Evolutionary conservation across 176 grass and related monocot genomes (phyloP), one percentile per base, ranked within the genome.

Genomic region (Lolium perenne): DNA sequence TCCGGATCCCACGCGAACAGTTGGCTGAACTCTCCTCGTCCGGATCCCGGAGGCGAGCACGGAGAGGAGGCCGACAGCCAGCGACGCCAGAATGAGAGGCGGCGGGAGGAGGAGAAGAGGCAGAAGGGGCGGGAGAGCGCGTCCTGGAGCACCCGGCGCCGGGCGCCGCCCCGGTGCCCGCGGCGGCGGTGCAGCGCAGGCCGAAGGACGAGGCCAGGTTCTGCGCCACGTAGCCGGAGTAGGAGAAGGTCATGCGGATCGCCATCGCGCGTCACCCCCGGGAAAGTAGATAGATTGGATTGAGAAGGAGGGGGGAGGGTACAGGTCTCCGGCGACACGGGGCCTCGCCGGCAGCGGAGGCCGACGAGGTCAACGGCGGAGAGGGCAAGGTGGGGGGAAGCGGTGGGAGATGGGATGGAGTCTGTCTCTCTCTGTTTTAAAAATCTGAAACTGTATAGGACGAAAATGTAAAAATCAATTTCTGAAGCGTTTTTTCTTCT

Each of bases 181-280:
- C 32, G 2, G 89, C 80, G 2, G 82, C 14, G 62, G 88, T 84
- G 93, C 92, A 92, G 72, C 97, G 94, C 61, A 90, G 63, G 4
- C 93, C 93, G 46, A 92, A 90, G 38, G 88, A 74, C 22, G 91
- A 69, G 60, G 86, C 88, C 35, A 98, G 77, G 79, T 69, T 94
- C 83, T 98, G 94, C 78, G 92, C 97, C 40, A 96, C 62, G 89
- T 91, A 96, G 46, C 92, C 92, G 66, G 94, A 99, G 85, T 94
- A 94, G 71, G 92, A 94, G 49, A 96, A 23, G 41, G 94, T 99
- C 47, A 94, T 89, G 67, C 97, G 94, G 73, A 99, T 99, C 88
- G 97, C 94, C 97, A 99, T 99, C 54, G 41, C 41, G 54, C 62
- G 76, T 40, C 66, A 78, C 46, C 84, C 63, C 47, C 76, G 56